Evolutionary conservation across 345 rosid genomes (phyloP).

Genomic region (Salix dunnii): DNA sequence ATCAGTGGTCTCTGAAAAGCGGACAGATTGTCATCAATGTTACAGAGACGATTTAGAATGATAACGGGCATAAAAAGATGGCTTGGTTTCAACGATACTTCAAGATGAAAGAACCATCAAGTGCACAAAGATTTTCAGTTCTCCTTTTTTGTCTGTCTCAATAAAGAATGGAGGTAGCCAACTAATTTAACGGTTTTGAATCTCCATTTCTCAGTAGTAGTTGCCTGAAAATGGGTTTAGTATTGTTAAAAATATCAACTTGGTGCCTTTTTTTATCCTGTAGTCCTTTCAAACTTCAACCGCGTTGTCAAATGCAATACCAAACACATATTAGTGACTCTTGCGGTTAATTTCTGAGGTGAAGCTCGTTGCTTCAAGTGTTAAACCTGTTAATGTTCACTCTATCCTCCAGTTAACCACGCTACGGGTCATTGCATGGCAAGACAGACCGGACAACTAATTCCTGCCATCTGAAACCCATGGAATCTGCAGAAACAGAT

Average conservation of each 20-base stretch:
- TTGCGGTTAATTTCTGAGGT: neutral
- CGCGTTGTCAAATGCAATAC: too few species aligned
- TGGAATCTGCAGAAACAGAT: neutral
- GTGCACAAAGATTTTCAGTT: neutral
- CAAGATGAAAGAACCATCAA: slow-evolving; percentile 11
- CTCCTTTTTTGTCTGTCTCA: neutral
- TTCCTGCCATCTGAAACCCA: neutral
- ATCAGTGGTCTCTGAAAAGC: neutral
- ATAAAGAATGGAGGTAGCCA: slow-evolving; percentile 13
- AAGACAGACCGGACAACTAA: neutral
- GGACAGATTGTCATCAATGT: neutral
- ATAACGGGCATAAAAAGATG: slow-evolving; percentile 12
- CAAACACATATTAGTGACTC: too few species aligned
- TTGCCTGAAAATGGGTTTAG: too few species aligned
- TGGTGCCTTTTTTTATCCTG: too few species aligned
- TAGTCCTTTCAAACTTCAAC: too few species aligned
- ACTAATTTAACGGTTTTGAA: neutral
- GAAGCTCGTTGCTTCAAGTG: neutral
- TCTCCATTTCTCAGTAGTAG: neutral
- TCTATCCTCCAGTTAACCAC: neutral
- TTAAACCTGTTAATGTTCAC: neutral
- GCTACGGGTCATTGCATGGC: neutral
- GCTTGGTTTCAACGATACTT: slow-evolving; percentile 34
- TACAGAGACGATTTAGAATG: neutral
- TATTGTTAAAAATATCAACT: too few species aligned